Evolutionary conservation across 2,329 filamentous ascomycete species (phyloP), one percentile per base, ranked within the genome.

Genomic region (Cercospora sp.): DNA sequence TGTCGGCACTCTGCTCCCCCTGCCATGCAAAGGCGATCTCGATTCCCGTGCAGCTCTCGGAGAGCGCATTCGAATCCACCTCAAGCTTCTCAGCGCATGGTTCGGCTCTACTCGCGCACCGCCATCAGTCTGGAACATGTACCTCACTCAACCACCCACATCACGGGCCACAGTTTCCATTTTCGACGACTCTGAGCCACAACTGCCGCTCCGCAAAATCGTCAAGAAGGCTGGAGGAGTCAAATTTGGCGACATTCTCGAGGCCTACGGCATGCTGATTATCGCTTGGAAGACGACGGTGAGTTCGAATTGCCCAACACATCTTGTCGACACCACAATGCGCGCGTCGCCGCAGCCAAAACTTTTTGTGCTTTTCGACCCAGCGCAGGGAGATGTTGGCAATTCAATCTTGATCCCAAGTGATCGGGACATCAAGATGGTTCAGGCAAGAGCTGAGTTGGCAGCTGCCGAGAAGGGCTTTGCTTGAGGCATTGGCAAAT

Each of bases 111-210:
- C 30, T n/a, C 62, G 51, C 20, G 62, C 51, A 9, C 48, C 62
- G n/a, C 53, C 62, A 16, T 57, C 62, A n/a, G 62, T 31, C 20
- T 64, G 45, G 48, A 42, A 58, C 31, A 64, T 64, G 62, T 55
- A 39, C 31, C 18, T 64, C 9, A 64, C 62, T 5, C 62, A 64
- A 30, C 62, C 62, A 28, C 62, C 62, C 7, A 45, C 62, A 7
- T 42, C 42, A 13, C 60, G 42, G 9, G 39, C 23, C 23, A 62
- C 60, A n/a, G 23, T 62, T 7, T 42, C 39, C 42, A 42, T 62
- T 8, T 45, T 48, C 39, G 60, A 62, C 42, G 26, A 48, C 30
- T 23, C 30, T 20, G 28, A 12, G 20, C 55, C 55, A 3, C 28
- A n/a, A 7, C 48, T 28, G 28, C 13, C 55, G 28, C 28, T 33